A percentile compares a stretch with the other conserved stretches of the same genome.
Evolutionary conservation across 1,139 yeast species (phyloP).

Genomic region (Candida sanyaensis): DNA sequence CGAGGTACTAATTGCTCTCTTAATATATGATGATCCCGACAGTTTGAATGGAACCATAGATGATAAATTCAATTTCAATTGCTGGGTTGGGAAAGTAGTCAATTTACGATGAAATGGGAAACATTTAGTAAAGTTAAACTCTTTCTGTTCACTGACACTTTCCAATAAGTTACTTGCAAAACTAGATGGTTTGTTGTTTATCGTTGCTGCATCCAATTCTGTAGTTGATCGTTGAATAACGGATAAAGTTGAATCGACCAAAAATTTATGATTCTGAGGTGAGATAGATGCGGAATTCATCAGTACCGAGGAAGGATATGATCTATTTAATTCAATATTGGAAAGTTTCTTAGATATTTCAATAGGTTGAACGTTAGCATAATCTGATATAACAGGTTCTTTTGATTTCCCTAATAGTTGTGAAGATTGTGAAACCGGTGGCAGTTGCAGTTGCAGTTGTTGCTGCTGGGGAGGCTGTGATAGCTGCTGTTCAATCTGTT

Average conservation of each 20-base stretch:
- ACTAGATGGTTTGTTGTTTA: constrained; percentile 6
- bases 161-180: constrained; percentile 26
- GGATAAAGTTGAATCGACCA: not conserved
- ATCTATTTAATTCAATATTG: constrained; percentile 4
- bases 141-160: constrained; percentile 47
- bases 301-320: constrained; percentile 4
- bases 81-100: constrained; percentile 65
- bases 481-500: not conserved
- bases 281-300: constrained; percentile 17
- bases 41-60: constrained; percentile 34
- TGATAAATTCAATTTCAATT: constrained; percentile 43
- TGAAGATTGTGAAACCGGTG: not conserved
- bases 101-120: constrained; percentile 81
- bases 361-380: constrained; percentile 16
- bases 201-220: constrained; percentile 4
- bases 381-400: constrained; percentile 4
- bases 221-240: constrained; percentile 1
- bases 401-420: not conserved
- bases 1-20: constrained; percentile 59
- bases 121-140: constrained; percentile 70
- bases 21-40: constrained; percentile 29
- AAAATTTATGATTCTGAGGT: constrained; percentile 14
- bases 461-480: constrained; percentile 3
- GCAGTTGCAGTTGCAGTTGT: not conserved
- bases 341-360: constrained; percentile 12